Base-by-base conservation (phyloP, 108 stramenopile genomes). In the Schizochytrium sp. region DNA sequence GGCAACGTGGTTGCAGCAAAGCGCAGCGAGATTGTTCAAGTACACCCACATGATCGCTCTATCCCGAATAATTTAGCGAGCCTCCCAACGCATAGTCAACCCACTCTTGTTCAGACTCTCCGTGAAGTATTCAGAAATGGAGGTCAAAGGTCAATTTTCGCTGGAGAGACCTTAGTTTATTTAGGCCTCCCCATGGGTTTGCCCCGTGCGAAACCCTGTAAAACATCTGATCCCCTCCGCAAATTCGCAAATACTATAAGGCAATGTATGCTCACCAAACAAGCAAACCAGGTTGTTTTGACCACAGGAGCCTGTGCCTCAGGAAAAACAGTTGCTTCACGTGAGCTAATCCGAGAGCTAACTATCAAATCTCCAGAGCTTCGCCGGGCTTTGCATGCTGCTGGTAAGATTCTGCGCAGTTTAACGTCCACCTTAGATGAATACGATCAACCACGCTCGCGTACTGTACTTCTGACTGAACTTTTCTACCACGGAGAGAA, bases 1-100 rank as follows among this genome's bases (percentile, higher is more conserved):
- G 64, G 64, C 64, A 69, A 69, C 64, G 64, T 69, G 64, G 64
- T 69, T 69, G 64, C 64, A 38, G 64, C 64, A 8, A 12, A 38
- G 64, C 8, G 10, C 12, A 0, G 42, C 0, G 64, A 69, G 10
- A 44, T 69, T 15, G 10, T 69, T 12, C 64, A 7, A 28, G 28
- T 28, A 28, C 28, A 28, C 28, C 28, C 28, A 28, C 28, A 28
- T 28, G 28, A 28, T 28, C 28, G 28, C 28, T 28, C 28, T 28
- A 28, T 28, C 28, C 28, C 28, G 28, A 28, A 28, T 28, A 28
- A 28, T 28, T 28, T 28, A 28, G 28, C 28, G 28, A 28, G 28
- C 28, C 28, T 28, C 28, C 28, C 28, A 28, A 28, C 28, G 28
- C 28, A 28, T 28, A 28, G 28, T 28, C 28, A 28, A 28, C 28